phyloP scores from a whole-genome alignment of 352 stramenopile genomes.

The Globisporangium echinulatum region DNA sequence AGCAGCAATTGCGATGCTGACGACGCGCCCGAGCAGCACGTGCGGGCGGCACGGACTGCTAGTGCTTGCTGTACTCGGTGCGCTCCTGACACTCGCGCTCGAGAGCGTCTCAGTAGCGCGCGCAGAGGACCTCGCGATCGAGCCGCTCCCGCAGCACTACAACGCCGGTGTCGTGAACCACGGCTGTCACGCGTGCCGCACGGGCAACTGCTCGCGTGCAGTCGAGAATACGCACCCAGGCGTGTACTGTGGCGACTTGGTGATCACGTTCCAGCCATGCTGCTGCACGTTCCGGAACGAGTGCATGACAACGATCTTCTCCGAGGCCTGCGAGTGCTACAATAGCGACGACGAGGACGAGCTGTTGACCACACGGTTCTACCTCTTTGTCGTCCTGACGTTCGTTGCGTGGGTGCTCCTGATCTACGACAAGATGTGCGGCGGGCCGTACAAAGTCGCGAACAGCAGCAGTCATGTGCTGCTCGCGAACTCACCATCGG shows the following conservation, averaged over 20 bases:
- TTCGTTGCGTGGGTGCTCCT: slow-evolving; percentile 49
- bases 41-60: no score
- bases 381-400: slow-evolving; percentile 62
- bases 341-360: slow-evolving; percentile 46
- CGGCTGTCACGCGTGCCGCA: slow-evolving; percentile 51
- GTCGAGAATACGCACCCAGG: slow-evolving; percentile 40
- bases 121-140: slow-evolving; percentile 7
- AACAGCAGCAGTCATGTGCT: slow-evolving; percentile 62
- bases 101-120: background rate
- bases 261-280: slow-evolving; percentile 61
- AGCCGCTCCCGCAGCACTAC: slow-evolving; percentile 9
- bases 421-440: slow-evolving; percentile 73
- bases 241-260: slow-evolving; percentile 64
- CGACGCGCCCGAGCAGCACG: background rate
- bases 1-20: background rate
- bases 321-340: slow-evolving; percentile 61
- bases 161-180: slow-evolving; percentile 16
- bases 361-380: slow-evolving; percentile 65
- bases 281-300: slow-evolving; percentile 72
- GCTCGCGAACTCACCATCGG: slow-evolving; percentile 49
- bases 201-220: slow-evolving; percentile 58
- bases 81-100: background rate
- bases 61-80: background rate
- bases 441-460: slow-evolving; percentile 67
- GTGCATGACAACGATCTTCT: slow-evolving; percentile 74